Percentiles rank a stretch among this genome's conserved stretches.
Conservation (phyloP, 768 basidiomycete genomes). For the Daedaleopsis nitida region DNA sequence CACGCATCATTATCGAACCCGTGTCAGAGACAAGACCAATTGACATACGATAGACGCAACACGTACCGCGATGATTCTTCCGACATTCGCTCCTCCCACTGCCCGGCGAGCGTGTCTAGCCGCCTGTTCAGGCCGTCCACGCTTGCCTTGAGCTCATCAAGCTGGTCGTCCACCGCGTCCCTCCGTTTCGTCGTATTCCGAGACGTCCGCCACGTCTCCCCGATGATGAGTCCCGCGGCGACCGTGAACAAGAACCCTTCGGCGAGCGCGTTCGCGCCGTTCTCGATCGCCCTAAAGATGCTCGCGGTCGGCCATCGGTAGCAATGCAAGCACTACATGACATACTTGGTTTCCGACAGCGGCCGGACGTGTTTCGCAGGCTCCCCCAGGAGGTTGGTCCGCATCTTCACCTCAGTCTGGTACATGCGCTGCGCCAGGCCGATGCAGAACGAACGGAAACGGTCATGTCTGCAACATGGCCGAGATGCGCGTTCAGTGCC, state of each 20-base stretch:
- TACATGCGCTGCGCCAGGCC: slow-evolving; percentile 78
- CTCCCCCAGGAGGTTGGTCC: slow-evolving; percentile 79
- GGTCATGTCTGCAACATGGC: slow-evolving; percentile 54
- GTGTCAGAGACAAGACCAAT: not conserved
- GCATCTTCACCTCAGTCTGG: slow-evolving; percentile 67
- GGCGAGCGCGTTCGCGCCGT: slow-evolving; percentile 81
- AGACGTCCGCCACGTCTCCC: slow-evolving; percentile 76
- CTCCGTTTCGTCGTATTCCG: slow-evolving; percentile 70
- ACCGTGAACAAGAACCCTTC: slow-evolving; percentile 85
- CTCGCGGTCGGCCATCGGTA: not conserved
- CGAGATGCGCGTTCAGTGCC: not conserved
- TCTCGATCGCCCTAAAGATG: slow-evolving; percentile 71
- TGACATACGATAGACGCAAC: not conserved
- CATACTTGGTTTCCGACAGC: slow-evolving; percentile 73
- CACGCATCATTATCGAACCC: not conserved
- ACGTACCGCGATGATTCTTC: slow-evolving; percentile 47
- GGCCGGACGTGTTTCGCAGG: slow-evolving; percentile 72
- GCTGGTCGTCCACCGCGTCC: slow-evolving; percentile 68
- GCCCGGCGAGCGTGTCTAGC: slow-evolving; percentile 41
- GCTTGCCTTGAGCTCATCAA: slow-evolving; percentile 55
- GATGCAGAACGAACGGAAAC: slow-evolving; percentile 71
- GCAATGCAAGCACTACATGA: slow-evolving; percentile 4
- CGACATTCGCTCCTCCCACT: slow-evolving; percentile 46
- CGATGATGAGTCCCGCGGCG: slow-evolving; percentile 71
- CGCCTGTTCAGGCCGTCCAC: slow-evolving; percentile 48